phyloP scores from a whole-genome alignment of 192 early-diverging fungal species.

The Coemansia sp. region DNA sequence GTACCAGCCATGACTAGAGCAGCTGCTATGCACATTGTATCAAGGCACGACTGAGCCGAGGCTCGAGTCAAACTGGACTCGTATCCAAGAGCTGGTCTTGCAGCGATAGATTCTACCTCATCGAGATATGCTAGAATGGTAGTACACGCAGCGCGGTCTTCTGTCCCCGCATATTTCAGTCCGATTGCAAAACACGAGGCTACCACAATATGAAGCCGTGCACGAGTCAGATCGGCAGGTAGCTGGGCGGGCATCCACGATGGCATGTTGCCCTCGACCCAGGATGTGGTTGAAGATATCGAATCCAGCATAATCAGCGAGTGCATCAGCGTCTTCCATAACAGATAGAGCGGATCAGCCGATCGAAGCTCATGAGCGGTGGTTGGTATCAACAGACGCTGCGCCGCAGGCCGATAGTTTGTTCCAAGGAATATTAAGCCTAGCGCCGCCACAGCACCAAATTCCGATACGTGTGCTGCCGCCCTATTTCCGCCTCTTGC shows the following conservation, averaged over 20 bases:
- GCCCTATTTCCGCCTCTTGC: neutral
- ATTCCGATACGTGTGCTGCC: slow-evolving; percentile 10
- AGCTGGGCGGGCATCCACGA: neutral
- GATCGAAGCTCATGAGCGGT: slow-evolving; percentile 60
- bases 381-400: slow-evolving; percentile 60
- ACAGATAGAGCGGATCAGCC: slow-evolving; percentile 67
- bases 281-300: slow-evolving; percentile 59
- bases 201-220: slow-evolving; percentile 20
- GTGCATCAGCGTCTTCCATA: slow-evolving; percentile 63
- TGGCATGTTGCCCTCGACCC: slow-evolving; percentile 55
- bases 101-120: slow-evolving; percentile 13
- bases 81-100: slow-evolving; percentile 21
- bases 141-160: slow-evolving; percentile 15
- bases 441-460: slow-evolving; percentile 72
- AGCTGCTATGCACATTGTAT: slow-evolving; percentile 58
- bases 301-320: slow-evolving; percentile 75
- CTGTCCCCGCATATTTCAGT: slow-evolving; percentile 36
- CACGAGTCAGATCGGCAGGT: slow-evolving; percentile 23
- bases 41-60: slow-evolving; percentile 62
- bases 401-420: slow-evolving; percentile 62
- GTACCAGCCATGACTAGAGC: slow-evolving; percentile 80
- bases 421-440: slow-evolving; percentile 83
- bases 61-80: slow-evolving; percentile 56
- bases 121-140: slow-evolving; percentile 30
- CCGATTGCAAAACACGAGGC: slow-evolving; percentile 41